Conservation (phyloP, 2,329 filamentous ascomycete genomes). For the Pseudopithomyces maydicus region DNA sequence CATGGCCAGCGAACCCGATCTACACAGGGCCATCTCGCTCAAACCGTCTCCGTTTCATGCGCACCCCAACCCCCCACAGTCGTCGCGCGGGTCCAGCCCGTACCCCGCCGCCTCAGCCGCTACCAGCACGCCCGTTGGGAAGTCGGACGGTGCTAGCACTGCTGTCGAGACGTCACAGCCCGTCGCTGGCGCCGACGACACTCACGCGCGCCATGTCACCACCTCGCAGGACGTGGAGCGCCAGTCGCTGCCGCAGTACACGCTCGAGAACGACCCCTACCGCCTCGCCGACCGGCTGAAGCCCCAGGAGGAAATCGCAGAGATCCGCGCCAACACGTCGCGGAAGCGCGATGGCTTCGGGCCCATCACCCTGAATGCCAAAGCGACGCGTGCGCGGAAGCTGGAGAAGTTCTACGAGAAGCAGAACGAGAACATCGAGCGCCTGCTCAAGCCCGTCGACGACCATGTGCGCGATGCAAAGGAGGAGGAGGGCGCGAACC, state of each 20-base stretch:
- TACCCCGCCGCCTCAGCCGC: slow-evolving; percentile 22
- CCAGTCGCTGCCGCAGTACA: slow-evolving; percentile 62
- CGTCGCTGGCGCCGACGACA: slow-evolving; percentile 37
- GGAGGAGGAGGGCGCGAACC: slow-evolving; percentile 79
- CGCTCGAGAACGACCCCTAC: slow-evolving; percentile 76
- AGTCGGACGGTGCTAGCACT: slow-evolving; percentile 44
- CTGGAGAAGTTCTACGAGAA: slow-evolving; percentile 83
- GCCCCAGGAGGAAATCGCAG: slow-evolving; percentile 73
- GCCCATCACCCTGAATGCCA: slow-evolving; percentile 50
- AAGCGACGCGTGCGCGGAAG: slow-evolving; percentile 56
- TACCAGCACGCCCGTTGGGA: slow-evolving; percentile 18
- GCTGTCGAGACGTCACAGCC: slow-evolving; percentile 42
- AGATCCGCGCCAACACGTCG: slow-evolving; percentile 80
- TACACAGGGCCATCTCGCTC: slow-evolving; percentile 55
- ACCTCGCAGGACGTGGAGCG: slow-evolving; percentile 50
- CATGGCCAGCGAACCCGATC: slow-evolving; percentile 51
- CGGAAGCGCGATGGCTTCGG: slow-evolving; percentile 69
- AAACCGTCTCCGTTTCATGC: slow-evolving; percentile 53
- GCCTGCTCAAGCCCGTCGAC: slow-evolving; percentile 88
- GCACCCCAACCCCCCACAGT: slow-evolving; percentile 40
- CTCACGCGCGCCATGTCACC: slow-evolving; percentile 42
- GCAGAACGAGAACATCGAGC: slow-evolving; percentile 93
- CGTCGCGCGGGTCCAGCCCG: slow-evolving; percentile 36
- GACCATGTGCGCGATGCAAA: slow-evolving; percentile 84
- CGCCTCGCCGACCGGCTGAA: slow-evolving; percentile 79